Evolutionary conservation across 371 early-diverging fungal genomes (phyloP), one percentile per base, ranked within the genome.

Genomic region (Capniomyces stellatus): DNA sequence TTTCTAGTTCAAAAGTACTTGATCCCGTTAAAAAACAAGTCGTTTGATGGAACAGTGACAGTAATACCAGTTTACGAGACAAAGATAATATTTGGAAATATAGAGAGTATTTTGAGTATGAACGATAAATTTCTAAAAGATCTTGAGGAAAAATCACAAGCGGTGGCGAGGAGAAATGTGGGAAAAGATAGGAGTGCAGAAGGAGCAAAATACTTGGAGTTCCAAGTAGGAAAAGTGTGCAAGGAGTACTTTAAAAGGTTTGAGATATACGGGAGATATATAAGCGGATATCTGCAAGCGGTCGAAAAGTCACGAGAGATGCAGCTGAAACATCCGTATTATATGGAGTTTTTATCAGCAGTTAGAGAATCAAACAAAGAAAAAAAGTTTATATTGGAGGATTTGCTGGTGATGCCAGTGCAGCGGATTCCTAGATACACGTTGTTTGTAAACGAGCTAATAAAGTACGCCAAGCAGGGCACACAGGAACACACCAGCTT

Each of bases 361-460:
- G 64, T 62, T 18, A 63, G 66, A 29, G 68, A 69, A 48, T 64
- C 59, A 52, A 60, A 62, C 25, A 63, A 64, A 48, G 67, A 69
- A 58, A 54, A 58, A 42, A 71, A 69, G 54, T 64, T 71, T n/a
- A 66, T 59, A 25, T 51, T 73, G 39, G 60, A 58, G 52, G 73
- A 72, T 54, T 56, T 74, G 40, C 59, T 75, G 39, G 69, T 75
- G 28, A 63, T 67, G 61, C 75, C 75, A 2, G 71, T 74, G 18
- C 75, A 75, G 57, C 56, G 75, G 22, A 69, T 75, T 21, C 74
- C 72, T 10, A 68, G 71, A 22, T 75, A 74, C 56, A 64, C 61
- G 22, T 52, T 75, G 40, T 58, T 75, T 19, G 59, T 75, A 29
- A 64, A 64, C 0, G 64, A 69, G 30, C 57, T 69, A 42, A 58